A percentile compares a stretch with the other conserved stretches of the same genome.
Conservation (phyloP, 148 eudicot species). For the Spergularia bocconei region DNA sequence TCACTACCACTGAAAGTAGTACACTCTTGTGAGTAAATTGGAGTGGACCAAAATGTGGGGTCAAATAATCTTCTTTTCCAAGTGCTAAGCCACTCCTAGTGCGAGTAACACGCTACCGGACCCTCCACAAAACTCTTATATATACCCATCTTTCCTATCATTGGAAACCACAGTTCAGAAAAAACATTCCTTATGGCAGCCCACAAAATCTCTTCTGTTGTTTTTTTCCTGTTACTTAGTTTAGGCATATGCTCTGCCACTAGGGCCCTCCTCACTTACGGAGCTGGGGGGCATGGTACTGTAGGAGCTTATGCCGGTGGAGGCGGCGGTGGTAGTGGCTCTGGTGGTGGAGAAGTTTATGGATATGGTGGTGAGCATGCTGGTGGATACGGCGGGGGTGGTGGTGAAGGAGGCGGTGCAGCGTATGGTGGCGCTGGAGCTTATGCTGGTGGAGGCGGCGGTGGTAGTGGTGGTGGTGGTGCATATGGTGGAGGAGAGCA, state of each 20-base stretch:
- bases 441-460: constrained; percentile 24
- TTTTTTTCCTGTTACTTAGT: constrained; percentile 46
- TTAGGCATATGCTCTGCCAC: constrained; percentile 45
- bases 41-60: constrained; percentile 33
- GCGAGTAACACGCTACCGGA: constrained; percentile 25
- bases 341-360: constrained; percentile 14
- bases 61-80: constrained; percentile 21
- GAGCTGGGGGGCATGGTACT: constrained; percentile 19
- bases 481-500: constrained; percentile 35
- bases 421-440: constrained; percentile 21
- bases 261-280: constrained; percentile 51
- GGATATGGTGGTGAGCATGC: constrained; percentile 27
- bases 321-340: constrained; percentile 28
- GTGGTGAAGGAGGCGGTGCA: constrained; percentile 25
- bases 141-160: constrained; percentile 31
- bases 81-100: constrained; percentile 25
- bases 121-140: constrained; percentile 39
- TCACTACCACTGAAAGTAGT: constrained; percentile 12
- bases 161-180: constrained; percentile 18
- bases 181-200: constrained; percentile 42
- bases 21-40: constrained; percentile 4
- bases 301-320: constrained; percentile 23
- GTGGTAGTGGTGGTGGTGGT: constrained; percentile 29
- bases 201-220: constrained; percentile 35
- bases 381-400: constrained; percentile 17